Evolutionary conservation across 169 alveolate species (phyloP).

Genomic region (Besnoitia besnoiti): DNA sequence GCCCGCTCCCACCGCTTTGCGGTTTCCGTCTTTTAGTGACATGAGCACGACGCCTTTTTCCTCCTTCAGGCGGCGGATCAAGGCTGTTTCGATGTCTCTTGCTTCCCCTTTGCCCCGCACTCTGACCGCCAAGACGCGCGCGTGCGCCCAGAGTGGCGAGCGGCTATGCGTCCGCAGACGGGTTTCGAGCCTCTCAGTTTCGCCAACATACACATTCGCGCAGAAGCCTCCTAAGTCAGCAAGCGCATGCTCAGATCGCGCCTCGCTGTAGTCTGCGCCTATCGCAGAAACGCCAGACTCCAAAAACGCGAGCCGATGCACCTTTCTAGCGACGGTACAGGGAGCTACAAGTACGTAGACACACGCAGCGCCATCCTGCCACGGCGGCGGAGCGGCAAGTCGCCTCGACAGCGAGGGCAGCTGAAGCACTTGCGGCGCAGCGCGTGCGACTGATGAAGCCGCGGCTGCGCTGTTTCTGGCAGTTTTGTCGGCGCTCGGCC

Average conservation of each 20-base stretch:
- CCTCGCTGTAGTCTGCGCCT: background rate
- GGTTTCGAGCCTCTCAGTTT: background rate
- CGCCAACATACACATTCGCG: constrained; percentile 50
- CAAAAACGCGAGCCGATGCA: background rate
- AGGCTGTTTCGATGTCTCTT: background rate
- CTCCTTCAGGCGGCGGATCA: background rate
- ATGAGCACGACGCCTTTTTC: background rate
- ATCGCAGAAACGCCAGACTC: background rate
- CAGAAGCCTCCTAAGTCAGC: background rate
- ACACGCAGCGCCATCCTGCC: constrained; percentile 13
- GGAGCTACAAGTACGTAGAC: constrained; percentile 28
- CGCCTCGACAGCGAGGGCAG: constrained; percentile 25
- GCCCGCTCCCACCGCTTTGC: background rate
- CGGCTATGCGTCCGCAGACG: constrained; percentile 24
- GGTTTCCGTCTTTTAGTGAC: constrained; percentile 41
- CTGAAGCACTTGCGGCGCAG: background rate
- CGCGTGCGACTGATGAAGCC: background rate
- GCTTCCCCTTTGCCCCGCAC: constrained; percentile 15
- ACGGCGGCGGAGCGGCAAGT: background rate
- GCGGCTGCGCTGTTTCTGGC: background rate
- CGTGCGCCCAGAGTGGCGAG: constrained; percentile 8
- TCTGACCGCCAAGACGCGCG: constrained; percentile 5
- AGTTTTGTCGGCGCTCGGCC: background rate
- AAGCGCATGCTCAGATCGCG: background rate
- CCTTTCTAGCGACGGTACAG: background rate